Evolutionary conservation across 805 yeast genomes (phyloP).

Genomic region (Kodamaea leandrae): DNA sequence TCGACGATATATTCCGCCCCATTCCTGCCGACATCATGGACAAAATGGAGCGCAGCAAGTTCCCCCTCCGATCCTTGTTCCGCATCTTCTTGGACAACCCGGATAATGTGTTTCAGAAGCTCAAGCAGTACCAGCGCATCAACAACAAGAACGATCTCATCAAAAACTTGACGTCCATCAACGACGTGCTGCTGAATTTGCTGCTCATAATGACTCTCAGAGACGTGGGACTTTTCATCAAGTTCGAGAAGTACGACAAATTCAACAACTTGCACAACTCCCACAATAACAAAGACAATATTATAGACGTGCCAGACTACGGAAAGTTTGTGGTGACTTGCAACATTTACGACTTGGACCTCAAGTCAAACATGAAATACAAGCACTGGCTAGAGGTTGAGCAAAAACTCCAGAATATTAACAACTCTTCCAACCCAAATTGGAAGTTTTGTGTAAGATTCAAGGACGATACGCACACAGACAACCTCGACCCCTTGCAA

Average conservation of each 20-base stretch:
- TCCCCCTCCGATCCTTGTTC: conserved; percentile 37
- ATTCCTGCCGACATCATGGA: conserved; percentile 20
- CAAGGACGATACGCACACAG: conserved; percentile 1
- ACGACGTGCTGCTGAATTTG: conserved; percentile 42
- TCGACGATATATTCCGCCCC: conserved; percentile 27
- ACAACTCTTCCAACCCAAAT: conserved; percentile 28
- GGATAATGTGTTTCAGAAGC: conserved; percentile 30
- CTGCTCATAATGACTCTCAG: conserved; percentile 51
- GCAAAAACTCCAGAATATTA: conserved; percentile 29
- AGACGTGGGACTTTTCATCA: conserved; percentile 54
- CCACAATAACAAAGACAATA: conserved; percentile 27
- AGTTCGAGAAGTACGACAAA: conserved; percentile 32
- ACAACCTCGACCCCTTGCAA: conserved; percentile 8
- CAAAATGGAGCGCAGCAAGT: conserved; percentile 19
- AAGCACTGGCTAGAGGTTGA: conserved; percentile 48
- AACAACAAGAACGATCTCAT: conserved; percentile 32
- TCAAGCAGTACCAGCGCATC: conserved; percentile 34
- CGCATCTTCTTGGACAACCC: conserved; percentile 31
- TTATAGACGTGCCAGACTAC: conserved; percentile 22
- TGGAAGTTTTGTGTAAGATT: conserved; percentile 30
- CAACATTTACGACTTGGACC: conserved; percentile 48
- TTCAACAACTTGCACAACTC: conserved; percentile 27
- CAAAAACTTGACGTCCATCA: conserved; percentile 25
- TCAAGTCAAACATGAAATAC: conserved; percentile 44
- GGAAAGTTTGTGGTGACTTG: conserved; percentile 33